Evolutionary conservation across 2,329 filamentous ascomycete species (phyloP).

Genomic region (Colletotrichum spinosum): DNA sequence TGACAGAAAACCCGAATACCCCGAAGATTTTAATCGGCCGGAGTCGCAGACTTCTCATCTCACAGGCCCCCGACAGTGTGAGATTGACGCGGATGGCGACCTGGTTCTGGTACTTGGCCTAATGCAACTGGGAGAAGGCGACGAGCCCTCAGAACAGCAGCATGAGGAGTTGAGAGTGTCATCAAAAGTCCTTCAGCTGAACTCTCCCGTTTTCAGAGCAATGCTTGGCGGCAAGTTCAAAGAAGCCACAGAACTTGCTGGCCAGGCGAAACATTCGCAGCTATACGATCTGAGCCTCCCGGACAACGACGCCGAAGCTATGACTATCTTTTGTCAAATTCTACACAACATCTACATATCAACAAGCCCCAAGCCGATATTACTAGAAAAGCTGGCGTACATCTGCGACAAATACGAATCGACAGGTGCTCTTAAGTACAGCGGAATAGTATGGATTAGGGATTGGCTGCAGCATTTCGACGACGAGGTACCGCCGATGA

Average conservation of each 20-base stretch:
- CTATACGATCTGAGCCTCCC: slow-evolving; percentile 38
- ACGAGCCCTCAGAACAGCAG: not conserved
- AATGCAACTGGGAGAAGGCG: slow-evolving; percentile 21
- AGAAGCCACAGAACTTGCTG: slow-evolving; percentile 38
- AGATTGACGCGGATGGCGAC: slow-evolving; percentile 36
- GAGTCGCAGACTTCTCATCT: too few relatives aligned
- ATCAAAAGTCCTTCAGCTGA: slow-evolving; percentile 40
- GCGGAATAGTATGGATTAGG: slow-evolving; percentile 36
- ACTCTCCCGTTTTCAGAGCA: slow-evolving; percentile 43
- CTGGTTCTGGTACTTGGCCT: slow-evolving; percentile 32
- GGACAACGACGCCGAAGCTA: slow-evolving; percentile 45
- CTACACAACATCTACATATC: slow-evolving; percentile 46
- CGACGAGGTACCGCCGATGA: slow-evolving; percentile 25
- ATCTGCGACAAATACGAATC: slow-evolving; percentile 44
- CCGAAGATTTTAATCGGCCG: too few relatives aligned
- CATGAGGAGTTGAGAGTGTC: slow-evolving; percentile 33
- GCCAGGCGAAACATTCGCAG: not conserved
- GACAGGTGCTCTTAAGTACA: slow-evolving; percentile 34
- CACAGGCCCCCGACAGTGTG: not conserved
- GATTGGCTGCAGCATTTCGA: slow-evolving; percentile 37
- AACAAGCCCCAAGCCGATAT: slow-evolving; percentile 38
- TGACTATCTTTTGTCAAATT: slow-evolving; percentile 47
- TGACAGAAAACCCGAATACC: too few relatives aligned
- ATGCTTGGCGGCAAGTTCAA: slow-evolving; percentile 41
- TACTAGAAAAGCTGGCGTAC: slow-evolving; percentile 43